A percentile compares a stretch with the other conserved stretches of the same genome.
Conservation (phyloP, 2,329 filamentous ascomycete species). For the Blumeriella jaapii region DNA sequence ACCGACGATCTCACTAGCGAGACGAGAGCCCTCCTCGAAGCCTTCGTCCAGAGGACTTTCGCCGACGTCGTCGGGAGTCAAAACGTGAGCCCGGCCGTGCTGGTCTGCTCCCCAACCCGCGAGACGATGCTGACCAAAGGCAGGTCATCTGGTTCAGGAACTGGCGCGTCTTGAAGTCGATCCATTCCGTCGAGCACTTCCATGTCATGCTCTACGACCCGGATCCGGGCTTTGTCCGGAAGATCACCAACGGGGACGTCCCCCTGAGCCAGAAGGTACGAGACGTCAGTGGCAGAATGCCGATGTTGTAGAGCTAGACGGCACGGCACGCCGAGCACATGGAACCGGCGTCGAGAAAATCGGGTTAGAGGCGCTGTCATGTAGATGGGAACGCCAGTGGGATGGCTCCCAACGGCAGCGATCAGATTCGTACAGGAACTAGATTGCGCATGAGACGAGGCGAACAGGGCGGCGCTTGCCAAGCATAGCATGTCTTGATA, state of each 20-base stretch:
- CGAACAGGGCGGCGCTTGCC: no score
- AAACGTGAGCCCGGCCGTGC: slow-evolving; percentile 34
- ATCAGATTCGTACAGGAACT: no score
- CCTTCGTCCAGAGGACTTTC: slow-evolving; percentile 60
- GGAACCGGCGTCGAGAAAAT: no score
- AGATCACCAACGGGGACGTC: slow-evolving; percentile 64
- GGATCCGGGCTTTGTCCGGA: slow-evolving; percentile 53
- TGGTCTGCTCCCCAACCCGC: background rate
- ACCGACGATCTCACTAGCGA: slow-evolving; percentile 51
- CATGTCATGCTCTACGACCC: slow-evolving; percentile 84
- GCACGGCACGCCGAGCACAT: no score
- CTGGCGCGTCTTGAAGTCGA: slow-evolving; percentile 73
- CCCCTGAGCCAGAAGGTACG: slow-evolving; percentile 42
- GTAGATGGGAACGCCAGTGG: no score
- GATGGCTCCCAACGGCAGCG: no score
- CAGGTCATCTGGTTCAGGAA: slow-evolving; percentile 79
- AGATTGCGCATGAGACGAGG: no score
- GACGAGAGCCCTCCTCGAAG: slow-evolving; percentile 54
- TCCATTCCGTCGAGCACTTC: slow-evolving; percentile 84
- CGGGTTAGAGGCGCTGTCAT: no score
- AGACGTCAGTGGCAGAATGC: background rate
- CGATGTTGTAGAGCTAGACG: no score
- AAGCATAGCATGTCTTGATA: no score
- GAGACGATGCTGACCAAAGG: background rate
- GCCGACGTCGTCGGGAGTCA: slow-evolving; percentile 38